Evolutionary conservation across 139 green algal genomes (phyloP).

Genomic region (Klebsormidium nitens): DNA sequence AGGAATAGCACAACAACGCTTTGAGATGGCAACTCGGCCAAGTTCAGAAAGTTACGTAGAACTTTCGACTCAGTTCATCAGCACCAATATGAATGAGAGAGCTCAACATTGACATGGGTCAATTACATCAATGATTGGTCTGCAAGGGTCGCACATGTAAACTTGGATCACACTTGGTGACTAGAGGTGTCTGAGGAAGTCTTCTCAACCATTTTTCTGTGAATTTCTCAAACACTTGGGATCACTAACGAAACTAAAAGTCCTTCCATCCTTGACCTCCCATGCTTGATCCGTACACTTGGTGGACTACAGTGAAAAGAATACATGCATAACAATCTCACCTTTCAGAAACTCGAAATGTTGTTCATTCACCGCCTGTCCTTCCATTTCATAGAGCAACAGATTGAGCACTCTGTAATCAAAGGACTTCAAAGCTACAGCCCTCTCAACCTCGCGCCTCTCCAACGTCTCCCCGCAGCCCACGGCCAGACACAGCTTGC

Average conservation of each 20-base stretch:
- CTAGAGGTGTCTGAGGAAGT: no score
- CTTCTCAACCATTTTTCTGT: not conserved
- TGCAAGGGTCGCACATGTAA: no score
- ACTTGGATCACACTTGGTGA: no score
- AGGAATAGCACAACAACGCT: no score
- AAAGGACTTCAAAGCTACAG: slow-evolving; percentile 24
- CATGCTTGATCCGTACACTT: not conserved
- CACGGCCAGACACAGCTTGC: not conserved
- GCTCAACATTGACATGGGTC: no score
- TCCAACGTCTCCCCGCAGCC: not conserved
- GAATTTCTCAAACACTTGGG: no score
- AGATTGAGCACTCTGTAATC: slow-evolving; percentile 34
- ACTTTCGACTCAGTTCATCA: no score
- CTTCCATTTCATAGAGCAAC: slow-evolving; percentile 3
- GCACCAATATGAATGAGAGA: no score
- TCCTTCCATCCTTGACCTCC: not conserved
- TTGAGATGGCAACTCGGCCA: no score
- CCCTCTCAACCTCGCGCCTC: slow-evolving; percentile 10
- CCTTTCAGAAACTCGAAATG: not conserved
- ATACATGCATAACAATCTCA: slow-evolving; percentile 4
- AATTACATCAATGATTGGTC: no score
- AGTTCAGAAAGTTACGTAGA: no score
- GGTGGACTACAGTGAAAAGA: not conserved
- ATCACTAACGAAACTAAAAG: no score
- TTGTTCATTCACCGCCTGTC: not conserved